Base-by-base conservation (phyloP, 371 early-diverging fungal species). In the Mucor plumbeus region DNA sequence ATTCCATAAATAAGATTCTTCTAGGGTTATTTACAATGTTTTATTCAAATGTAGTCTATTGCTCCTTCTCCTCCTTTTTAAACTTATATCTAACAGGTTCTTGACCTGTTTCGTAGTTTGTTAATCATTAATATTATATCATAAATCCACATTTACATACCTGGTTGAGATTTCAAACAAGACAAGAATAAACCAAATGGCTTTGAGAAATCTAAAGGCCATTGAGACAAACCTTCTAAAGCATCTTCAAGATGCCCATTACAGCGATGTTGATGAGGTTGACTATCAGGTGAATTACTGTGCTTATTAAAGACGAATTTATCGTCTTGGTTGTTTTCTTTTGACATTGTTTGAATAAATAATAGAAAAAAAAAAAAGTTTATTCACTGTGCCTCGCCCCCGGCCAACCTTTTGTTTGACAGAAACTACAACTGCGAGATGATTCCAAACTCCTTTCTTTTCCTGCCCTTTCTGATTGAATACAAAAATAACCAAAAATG, bases 171-270 rank as follows among this genome's bases (percentile, higher is more conserved):
- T 62, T 53, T 61, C 15, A 79, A 59, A 67, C 79, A 79, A 7
- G 69, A 58, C 31, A 74, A 67, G 60, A 79, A 79, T 7, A 70
- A 48, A 34, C 67, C 41, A 64, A 84, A 84, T 5, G 84, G 84
- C n/a, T 76, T 74, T 38, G 80, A 53, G 9, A 84, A 71, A 57
- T 84, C 79, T 72, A 84, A 71, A 1, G 83, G 83, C 81, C 81
- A 79, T 15, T 62, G 71, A 10, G 76, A 73, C 5, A 84, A 6
- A 3, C 84, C 84, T 44, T 70, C 68, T 38, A 84, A 59, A 10
- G 79, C 64, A 65, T 84, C 84, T 61, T 84, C 84, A 8, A 84
- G 68, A 58, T 84, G 81, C 5, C 47, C 73, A 65, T 84, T 81
- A 54, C 84, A 84, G 6, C 84, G 76, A 61, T 79, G 78, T 34